Percentiles rank a stretch among this genome's conserved stretches.
Evolutionary conservation across 2,329 filamentous ascomycete genomes (phyloP).

Genomic region (Diaporthe humulicola): DNA sequence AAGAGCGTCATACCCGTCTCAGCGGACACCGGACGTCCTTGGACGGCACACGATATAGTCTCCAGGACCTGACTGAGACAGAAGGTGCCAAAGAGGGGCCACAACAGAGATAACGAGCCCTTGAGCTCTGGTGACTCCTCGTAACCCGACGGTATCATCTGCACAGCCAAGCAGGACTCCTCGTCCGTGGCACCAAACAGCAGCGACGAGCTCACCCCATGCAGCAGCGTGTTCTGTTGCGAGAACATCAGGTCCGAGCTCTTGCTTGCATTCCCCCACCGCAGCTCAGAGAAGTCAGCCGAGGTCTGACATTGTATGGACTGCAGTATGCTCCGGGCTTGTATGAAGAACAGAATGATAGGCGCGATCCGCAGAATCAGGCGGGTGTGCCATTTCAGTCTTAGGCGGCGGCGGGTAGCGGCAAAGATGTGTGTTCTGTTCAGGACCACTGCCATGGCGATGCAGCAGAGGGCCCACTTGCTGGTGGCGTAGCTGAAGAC

Average conservation of each 20-base stretch:
- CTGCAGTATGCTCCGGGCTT: conserved; percentile 80
- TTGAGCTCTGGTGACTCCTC: conserved; percentile 69
- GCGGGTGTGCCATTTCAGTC: conserved; percentile 79
- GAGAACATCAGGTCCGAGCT: conserved; percentile 78
- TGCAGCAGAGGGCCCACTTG: conserved; percentile 91
- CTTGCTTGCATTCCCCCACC: conserved; percentile 77
- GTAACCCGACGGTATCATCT: conserved; percentile 74
- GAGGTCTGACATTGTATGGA: conserved; percentile 94
- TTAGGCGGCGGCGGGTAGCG: conserved; percentile 84
- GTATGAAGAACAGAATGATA: conserved; percentile 76
- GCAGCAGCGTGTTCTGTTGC: conserved; percentile 76
- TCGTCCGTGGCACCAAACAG: conserved; percentile 81
- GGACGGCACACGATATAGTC: conserved; percentile 87
- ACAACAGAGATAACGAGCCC: conserved; percentile 83
- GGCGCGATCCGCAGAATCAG: conserved; percentile 78
- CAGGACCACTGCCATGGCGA: conserved; percentile 86
- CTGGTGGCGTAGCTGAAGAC: conserved; percentile 93
- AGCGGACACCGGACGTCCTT: conserved; percentile 82
- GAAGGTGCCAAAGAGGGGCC: conserved; percentile 80
- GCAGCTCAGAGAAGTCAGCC: conserved; percentile 75
- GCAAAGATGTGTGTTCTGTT: conserved; percentile 96
- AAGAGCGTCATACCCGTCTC: conserved; percentile 98
- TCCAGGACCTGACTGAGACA: conserved; percentile 89
- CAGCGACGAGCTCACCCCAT: conserved; percentile 78
- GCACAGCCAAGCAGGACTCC: conserved; percentile 79